Conservation (phyloP, 2,329 filamentous ascomycete species). For the Aspergillus oerlinghausenensis region DNA sequence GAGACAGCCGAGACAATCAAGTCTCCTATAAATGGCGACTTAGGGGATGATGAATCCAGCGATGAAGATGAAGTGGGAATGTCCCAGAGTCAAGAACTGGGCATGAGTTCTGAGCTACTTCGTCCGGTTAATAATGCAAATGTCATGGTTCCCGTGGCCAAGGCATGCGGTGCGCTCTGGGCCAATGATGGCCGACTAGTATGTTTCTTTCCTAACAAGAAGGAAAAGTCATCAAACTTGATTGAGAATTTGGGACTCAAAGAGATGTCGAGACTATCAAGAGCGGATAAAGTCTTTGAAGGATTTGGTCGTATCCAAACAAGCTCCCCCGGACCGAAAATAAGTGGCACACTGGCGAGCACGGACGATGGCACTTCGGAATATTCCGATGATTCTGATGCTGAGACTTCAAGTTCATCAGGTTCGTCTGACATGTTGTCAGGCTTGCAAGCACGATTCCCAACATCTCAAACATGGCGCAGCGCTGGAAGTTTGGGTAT, state of each 20-base stretch:
- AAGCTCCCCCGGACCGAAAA: conserved; percentile 45
- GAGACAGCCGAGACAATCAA: conserved; percentile 52
- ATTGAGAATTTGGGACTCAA: conserved; percentile 46
- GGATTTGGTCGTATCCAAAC: conserved; percentile 58
- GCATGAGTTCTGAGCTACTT: conserved; percentile 49
- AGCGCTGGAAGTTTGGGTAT: conserved; percentile 49
- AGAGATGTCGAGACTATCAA: conserved; percentile 45
- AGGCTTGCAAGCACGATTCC: conserved; percentile 45
- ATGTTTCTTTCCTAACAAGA: conserved; percentile 54
- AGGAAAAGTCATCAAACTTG: conserved; percentile 47
- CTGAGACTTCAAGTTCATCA: conserved; percentile 55
- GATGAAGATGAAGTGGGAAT: conserved; percentile 64
- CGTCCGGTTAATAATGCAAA: conserved; percentile 57
- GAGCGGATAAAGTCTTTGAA: conserved; percentile 55
- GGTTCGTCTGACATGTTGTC: conserved; percentile 41
- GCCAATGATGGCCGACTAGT: conserved; percentile 53
- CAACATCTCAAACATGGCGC: conserved; percentile 50
- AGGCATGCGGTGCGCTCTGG: conserved; percentile 56
- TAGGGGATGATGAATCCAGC: conserved; percentile 73
- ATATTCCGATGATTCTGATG: conserved; percentile 50
- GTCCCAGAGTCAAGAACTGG: conserved; percentile 41
- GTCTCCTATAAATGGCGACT: conserved; percentile 35
- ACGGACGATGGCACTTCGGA: conserved; percentile 44
- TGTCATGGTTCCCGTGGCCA: conserved; percentile 60
- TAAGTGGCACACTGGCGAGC: conserved; percentile 36